phyloP scores from a whole-genome alignment of 2,329 filamentous ascomycete species.

The Bertia moriformis region DNA sequence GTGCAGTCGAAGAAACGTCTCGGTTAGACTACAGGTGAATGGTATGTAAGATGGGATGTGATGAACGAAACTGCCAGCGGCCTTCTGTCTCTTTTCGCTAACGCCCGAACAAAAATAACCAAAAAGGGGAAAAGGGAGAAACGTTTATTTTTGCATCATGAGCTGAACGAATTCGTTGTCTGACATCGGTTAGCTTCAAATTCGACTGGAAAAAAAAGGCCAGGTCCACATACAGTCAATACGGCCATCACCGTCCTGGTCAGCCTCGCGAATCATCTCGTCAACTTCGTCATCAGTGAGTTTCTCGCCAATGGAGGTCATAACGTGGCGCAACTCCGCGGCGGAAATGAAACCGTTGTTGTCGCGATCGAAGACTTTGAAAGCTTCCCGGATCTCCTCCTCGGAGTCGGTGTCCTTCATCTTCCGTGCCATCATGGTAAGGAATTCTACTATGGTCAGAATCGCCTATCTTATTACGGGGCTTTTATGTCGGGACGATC shows the following conservation, averaged over 20 bases:
- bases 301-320: slow-evolving; percentile 51
- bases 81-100: too few relatives aligned
- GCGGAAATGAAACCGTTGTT: slow-evolving; percentile 51
- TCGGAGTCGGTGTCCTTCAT: slow-evolving; percentile 48
- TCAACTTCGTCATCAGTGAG: slow-evolving; percentile 49
- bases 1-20: too few relatives aligned
- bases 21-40: too few relatives aligned
- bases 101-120: too few relatives aligned
- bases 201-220: background rate
- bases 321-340: slow-evolving; percentile 45
- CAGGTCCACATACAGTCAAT: slow-evolving; percentile 41
- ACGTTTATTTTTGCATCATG: slow-evolving; percentile 1
- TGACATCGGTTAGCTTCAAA: background rate
- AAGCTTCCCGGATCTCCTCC: slow-evolving; percentile 49
- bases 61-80: too few relatives aligned
- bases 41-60: too few relatives aligned
- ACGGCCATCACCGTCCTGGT: slow-evolving; percentile 47
- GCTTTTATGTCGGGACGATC: background rate
- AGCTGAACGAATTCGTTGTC: slow-evolving; percentile 1
- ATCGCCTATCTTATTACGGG: background rate
- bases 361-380: slow-evolving; percentile 53
- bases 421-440: slow-evolving; percentile 51
- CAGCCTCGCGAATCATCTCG: slow-evolving; percentile 51
- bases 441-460: slow-evolving; percentile 31
- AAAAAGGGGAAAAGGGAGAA: background rate